A percentile compares a stretch with the other conserved stretches of the same genome.
Conservation (phyloP, 2,329 filamentous ascomycete genomes). For the Fusarium buxicola region DNA sequence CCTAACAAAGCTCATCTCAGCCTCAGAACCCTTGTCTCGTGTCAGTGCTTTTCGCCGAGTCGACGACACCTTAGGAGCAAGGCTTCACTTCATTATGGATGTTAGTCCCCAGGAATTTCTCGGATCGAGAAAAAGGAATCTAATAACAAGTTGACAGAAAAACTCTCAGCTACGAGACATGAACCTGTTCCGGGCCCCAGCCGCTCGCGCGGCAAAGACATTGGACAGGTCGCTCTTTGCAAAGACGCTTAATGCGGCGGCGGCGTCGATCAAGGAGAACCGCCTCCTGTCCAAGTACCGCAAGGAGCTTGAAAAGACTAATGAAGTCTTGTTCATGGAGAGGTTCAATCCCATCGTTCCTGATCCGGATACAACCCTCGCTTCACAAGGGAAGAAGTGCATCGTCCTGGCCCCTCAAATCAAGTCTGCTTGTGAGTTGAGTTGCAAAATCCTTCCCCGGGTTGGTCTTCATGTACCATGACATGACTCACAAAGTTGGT, state of each 20-base stretch:
- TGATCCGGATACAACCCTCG: conserved; percentile 68
- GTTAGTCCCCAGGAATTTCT: conserved; percentile 41
- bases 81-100: conserved; percentile 48
- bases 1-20: conserved; percentile 46
- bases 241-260: conserved; percentile 79
- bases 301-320: conserved; percentile 71
- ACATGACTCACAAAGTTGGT: conserved; percentile 16
- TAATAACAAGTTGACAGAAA: conserved; percentile 35
- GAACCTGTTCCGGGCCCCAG: conserved; percentile 79
- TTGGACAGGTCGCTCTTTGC: conserved; percentile 88
- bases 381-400: conserved; percentile 69
- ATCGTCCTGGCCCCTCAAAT: conserved; percentile 69
- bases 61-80: conserved; percentile 37
- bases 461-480: not conserved
- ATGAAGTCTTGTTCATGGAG: conserved; percentile 74
- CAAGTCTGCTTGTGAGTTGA: conserved; percentile 62
- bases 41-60: conserved; percentile 39
- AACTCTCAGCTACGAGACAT: conserved; percentile 56
- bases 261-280: conserved; percentile 80
- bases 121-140: conserved; percentile 3
- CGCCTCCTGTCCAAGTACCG: conserved; percentile 80
- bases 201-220: conserved; percentile 79
- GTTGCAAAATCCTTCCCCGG: conserved; percentile 11
- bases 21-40: conserved; percentile 46
- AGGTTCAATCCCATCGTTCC: conserved; percentile 71